A percentile compares a stretch with the other conserved stretches of the same genome.
Conservation (phyloP, 352 stramenopile genomes). For the Pythium periplocum region DNA sequence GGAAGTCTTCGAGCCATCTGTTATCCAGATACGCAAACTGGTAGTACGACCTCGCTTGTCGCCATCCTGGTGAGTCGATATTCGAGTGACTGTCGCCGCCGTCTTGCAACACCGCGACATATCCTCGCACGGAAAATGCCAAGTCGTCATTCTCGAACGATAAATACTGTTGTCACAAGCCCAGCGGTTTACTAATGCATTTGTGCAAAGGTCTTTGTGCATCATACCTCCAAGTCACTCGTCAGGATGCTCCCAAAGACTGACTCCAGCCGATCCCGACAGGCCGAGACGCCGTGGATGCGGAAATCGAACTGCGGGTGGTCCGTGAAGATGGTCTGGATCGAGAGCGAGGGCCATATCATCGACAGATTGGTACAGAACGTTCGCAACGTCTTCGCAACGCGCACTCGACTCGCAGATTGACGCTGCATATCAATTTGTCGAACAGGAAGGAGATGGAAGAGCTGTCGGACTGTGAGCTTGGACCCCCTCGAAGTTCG, state of each 20-base stretch:
- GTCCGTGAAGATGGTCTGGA: slow-evolving; percentile 45
- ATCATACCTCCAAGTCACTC: slow-evolving; percentile 9
- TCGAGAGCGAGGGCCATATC: slow-evolving; percentile 64
- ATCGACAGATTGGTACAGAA: slow-evolving; percentile 59
- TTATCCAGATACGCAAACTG: slow-evolving; percentile 68
- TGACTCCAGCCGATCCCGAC: slow-evolving; percentile 6
- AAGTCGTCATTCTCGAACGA: slow-evolving; percentile 5
- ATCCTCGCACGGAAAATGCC: slow-evolving; percentile 41
- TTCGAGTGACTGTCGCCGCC: slow-evolving; percentile 22
- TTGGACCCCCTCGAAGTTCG: slow-evolving; percentile 32
- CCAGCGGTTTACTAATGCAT: no score
- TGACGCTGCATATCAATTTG: slow-evolving; percentile 36
- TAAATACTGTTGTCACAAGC: slow-evolving; percentile 10
- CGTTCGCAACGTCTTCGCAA: slow-evolving; percentile 33
- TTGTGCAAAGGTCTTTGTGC: no score
- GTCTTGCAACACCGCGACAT: slow-evolving; percentile 42
- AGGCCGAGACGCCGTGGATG: slow-evolving; percentile 6
- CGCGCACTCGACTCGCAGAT: slow-evolving; percentile 20
- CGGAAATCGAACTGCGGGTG: not conserved
- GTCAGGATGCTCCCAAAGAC: slow-evolving; percentile 17
- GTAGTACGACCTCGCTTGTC: slow-evolving; percentile 66
- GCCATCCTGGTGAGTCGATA: slow-evolving; percentile 24
- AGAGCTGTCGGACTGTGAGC: slow-evolving; percentile 47
- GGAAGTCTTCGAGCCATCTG: slow-evolving; percentile 52
- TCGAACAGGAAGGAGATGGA: slow-evolving; percentile 54